Conservation (phyloP, 139 green algal species). For the Yamagishiella unicocca region DNA sequence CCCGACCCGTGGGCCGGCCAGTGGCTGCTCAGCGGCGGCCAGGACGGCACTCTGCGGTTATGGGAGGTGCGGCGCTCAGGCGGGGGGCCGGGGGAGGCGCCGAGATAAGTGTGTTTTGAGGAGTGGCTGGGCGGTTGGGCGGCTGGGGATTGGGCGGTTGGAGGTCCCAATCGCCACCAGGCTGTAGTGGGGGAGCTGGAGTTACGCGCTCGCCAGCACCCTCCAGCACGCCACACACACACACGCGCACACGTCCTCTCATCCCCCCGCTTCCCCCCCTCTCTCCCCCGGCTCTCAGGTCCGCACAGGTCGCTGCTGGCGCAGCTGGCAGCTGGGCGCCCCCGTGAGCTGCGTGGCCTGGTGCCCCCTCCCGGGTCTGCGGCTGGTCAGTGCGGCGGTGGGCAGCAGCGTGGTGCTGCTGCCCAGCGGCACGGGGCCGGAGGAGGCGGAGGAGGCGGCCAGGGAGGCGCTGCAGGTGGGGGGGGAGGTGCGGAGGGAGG, state of each 20-base stretch:
- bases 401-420: slow-evolving; percentile 77
- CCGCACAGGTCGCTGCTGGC: slow-evolving; percentile 54
- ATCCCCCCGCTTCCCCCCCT: background rate
- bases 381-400: slow-evolving; percentile 61
- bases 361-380: slow-evolving; percentile 71
- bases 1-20: slow-evolving; percentile 79
- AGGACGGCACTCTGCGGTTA: slow-evolving; percentile 81
- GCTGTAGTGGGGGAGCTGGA: no score
- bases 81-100: no score
- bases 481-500: background rate
- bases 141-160: no score
- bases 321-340: slow-evolving; percentile 67
- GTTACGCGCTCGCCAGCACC: no score
- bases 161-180: no score
- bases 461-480: slow-evolving; percentile 28
- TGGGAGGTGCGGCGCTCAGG: slow-evolving; percentile 96
- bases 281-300: slow-evolving; percentile 24
- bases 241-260: no score
- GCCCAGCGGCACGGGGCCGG: slow-evolving; percentile 59
- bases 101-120: no score
- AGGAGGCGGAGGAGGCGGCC: slow-evolving; percentile 47
- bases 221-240: no score
- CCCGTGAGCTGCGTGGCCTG: slow-evolving; percentile 76
- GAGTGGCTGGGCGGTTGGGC: no score
- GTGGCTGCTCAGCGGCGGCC: slow-evolving; percentile 85